Evolutionary conservation across 2,329 filamentous ascomycete genomes (phyloP), one percentile per base, ranked within the genome.

Genomic region (Xylariomycetidae sp.): DNA sequence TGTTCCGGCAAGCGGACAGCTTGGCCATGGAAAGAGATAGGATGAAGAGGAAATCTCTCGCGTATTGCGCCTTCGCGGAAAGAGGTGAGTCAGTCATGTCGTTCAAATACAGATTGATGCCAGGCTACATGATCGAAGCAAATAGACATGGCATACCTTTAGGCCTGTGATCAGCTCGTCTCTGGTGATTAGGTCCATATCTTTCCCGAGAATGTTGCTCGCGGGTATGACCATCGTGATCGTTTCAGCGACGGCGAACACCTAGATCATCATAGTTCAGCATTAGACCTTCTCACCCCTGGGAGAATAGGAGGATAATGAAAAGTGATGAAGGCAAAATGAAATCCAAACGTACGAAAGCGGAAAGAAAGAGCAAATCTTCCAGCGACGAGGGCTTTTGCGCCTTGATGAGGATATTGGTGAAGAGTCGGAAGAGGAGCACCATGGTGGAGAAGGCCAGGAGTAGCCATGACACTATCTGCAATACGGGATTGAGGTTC

Each of bases 401-500:
- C 19, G 40, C 37, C 31, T 48, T 49, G 34, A 47, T 33, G 37
- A 37, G 46, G 14, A 45, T 44, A 16, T 38, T 42, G 2, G 45
- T 48, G n/a, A 49, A 32, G 17, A 44, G 38, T 13, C 44, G 41
- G 25, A 46, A 45, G 30, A 41, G 30, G 7, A 47, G 22, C 33
- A 48, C 40, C 11, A 49, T 42, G 5, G 40, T 42, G 4, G 36
- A 37, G 13, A 49, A 26, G 5, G 42, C 44, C 6, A 47, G 39
- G 11, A 49, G 33, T 3, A 49, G 32, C 46, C 46, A 49, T n/a
- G 46, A 46, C 4, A 39, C 27, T 35, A 42, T 40, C 27, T 47
- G 42, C 16, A 37, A 22, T 35, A 23, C 8, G 20, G 20, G 20
- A n/a, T n/a, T 23, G 20, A 8, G 20, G n/a, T 23, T 23, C 8